Evolutionary conservation across 2,329 filamentous ascomycete species (phyloP).

Genomic region (Ascochyta fabae): DNA sequence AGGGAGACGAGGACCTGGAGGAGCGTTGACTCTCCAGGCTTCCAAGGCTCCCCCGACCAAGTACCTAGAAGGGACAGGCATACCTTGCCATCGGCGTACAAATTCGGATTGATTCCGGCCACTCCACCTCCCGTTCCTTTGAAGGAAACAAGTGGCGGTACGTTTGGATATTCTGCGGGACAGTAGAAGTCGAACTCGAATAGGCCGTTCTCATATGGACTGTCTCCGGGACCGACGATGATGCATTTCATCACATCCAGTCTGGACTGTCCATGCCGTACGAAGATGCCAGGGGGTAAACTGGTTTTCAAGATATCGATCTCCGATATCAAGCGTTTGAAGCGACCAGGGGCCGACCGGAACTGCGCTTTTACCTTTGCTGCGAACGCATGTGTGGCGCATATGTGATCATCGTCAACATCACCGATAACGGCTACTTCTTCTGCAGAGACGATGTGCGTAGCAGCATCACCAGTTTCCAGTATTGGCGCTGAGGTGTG

Average conservation of each 20-base stretch:
- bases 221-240: slow-evolving; percentile 58
- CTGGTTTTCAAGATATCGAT: slow-evolving; percentile 54
- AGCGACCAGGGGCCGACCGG: slow-evolving; percentile 48
- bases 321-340: slow-evolving; percentile 54
- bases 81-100: slow-evolving; percentile 56
- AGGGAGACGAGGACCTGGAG: slow-evolving; percentile 63
- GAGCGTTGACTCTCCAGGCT: slow-evolving; percentile 55
- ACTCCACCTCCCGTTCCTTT: slow-evolving; percentile 54
- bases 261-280: slow-evolving; percentile 55
- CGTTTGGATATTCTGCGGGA: slow-evolving; percentile 50
- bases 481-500: no score
- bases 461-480: background rate
- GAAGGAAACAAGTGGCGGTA: slow-evolving; percentile 53
- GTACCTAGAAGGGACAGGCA: slow-evolving; percentile 33
- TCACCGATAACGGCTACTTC: slow-evolving; percentile 33
- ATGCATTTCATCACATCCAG: slow-evolving; percentile 60
- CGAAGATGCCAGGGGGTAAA: slow-evolving; percentile 60
- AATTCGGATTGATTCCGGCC: slow-evolving; percentile 59
- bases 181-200: slow-evolving; percentile 64
- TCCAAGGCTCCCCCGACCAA: slow-evolving; percentile 58
- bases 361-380: slow-evolving; percentile 12
- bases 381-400: slow-evolving; percentile 33
- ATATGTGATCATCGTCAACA: slow-evolving; percentile 48
- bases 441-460: background rate
- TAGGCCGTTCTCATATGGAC: slow-evolving; percentile 61